Conservation (phyloP, 75 land plant genomes). For the Larix kaempferi region DNA sequence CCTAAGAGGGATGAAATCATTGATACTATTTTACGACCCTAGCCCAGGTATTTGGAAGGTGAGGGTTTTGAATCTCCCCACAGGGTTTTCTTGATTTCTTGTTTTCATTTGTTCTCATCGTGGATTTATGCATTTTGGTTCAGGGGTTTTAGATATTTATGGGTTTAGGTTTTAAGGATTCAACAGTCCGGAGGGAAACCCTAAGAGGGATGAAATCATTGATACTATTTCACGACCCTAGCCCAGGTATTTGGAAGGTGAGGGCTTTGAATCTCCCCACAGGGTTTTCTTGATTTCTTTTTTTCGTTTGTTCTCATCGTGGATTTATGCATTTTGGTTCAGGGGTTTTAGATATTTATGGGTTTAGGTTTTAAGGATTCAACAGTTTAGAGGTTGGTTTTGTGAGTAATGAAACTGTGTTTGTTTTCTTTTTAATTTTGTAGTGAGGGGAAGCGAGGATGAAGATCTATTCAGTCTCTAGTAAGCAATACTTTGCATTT, state of each 20-base stretch:
- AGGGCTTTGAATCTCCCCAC: not conserved
- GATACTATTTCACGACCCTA: slow-evolving; percentile 5
- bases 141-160: no score
- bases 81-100: not conserved
- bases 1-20: slow-evolving; percentile 33
- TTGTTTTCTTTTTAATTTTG: slow-evolving; percentile 7
- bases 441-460: slow-evolving; percentile 67
- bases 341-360: not conserved
- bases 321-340: not conserved
- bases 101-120: not conserved
- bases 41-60: slow-evolving; percentile 36
- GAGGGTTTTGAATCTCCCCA: not conserved
- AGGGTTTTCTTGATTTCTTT: not conserved
- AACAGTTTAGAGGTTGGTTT: no score
- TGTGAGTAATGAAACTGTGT: not conserved
- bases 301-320: not conserved
- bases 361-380: not conserved
- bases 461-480: slow-evolving; percentile 66
- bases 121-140: not conserved
- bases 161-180: no score
- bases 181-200: slow-evolving; percentile 20
- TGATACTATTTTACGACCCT: slow-evolving; percentile 36
- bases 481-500: slow-evolving; percentile 62
- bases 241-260: slow-evolving; percentile 35
- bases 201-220: slow-evolving; percentile 33